Base-by-base conservation (phyloP, 2,329 filamentous ascomycete species). In the Hyphodiscus sp. region DNA sequence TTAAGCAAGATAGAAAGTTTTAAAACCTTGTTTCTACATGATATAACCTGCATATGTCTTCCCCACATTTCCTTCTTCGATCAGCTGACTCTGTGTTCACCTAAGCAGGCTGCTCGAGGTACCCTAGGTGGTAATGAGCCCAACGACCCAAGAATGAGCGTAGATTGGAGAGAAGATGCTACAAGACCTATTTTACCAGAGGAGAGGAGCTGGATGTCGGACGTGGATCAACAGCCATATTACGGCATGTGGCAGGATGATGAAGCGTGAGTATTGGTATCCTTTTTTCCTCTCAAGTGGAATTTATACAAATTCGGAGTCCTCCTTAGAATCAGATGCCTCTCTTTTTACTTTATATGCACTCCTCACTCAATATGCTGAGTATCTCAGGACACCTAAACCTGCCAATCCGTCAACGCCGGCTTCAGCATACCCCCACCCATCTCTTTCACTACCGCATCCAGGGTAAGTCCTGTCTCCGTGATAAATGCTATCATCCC, bases 381-480 rank as follows among this genome's bases (percentile, higher is more conserved):
- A 55, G 53, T 56, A 26, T 42, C 16, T 53, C 23, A 49, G 52
- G 63, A 61, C 62, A 20, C 55, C 57, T 10, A 45, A 53, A 52
- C 41, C 61, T 11, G 38, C 53, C 16, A 50, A 58, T 26, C 42
- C 54, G 13, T 16, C 45, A 5, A 51, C 54, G 33, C 33, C 33
- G 33, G 33, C 33, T n/a, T 38, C 18, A 29, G 54, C 23, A n/a
- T 64, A 62, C 54, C 63, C 64, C 11, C 70, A 72, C 57, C 71
- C 75, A 18, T 63, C 67, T 42, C 58, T 76, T 33, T 68, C 68
- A 3, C 71, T 78, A 49, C 33, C 33, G 33, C 33, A 38, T 38
- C 33, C 33, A 13, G 13, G 33, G 33, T 38, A 38, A 38, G 33
- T 8, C 16, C 33, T 15, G 33, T n/a, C 2, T 38, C 33, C 16